Evolutionary conservation across 495 filamentous ascomycete species (phyloP).

Genomic region (Aspergillus ellipticus): DNA sequence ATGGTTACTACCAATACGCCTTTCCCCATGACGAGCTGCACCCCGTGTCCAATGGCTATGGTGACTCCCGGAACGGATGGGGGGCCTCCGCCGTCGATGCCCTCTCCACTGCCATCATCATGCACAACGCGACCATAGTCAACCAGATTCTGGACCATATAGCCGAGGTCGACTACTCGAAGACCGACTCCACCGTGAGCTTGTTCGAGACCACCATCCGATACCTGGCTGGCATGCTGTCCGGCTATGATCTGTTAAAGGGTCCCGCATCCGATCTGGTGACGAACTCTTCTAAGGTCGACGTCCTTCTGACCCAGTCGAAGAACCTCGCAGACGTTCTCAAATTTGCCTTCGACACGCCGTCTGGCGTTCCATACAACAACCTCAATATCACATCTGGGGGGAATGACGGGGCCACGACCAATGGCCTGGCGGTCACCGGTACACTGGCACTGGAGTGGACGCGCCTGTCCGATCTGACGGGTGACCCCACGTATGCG

Average conservation of each 20-base stretch:
- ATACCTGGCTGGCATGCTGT: constrained; percentile 75
- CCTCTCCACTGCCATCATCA: constrained; percentile 74
- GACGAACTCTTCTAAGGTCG: constrained; percentile 42
- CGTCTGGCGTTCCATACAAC: constrained; percentile 74
- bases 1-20: constrained; percentile 76
- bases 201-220: constrained; percentile 91
- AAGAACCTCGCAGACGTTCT: constrained; percentile 66
- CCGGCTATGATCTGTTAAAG: constrained; percentile 76
- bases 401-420: constrained; percentile 45
- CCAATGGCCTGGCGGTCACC: constrained; percentile 67
- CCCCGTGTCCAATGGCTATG: constrained; percentile 60
- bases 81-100: constrained; percentile 83
- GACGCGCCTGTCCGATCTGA: constrained; percentile 77
- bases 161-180: constrained; percentile 62
- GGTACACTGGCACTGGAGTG: constrained; percentile 81
- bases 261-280: constrained; percentile 60
- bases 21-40: constrained; percentile 75
- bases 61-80: constrained; percentile 81
- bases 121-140: constrained; percentile 65
- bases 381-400: constrained; percentile 55
- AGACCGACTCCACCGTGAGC: constrained; percentile 55
- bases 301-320: constrained; percentile 62
- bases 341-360: constrained; percentile 74
- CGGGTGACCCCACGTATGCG: constrained; percentile 63
- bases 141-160: constrained; percentile 67